Evolutionary conservation across 805 yeast genomes (phyloP).

Genomic region (Zygosaccharomyces kombuchaensis): DNA sequence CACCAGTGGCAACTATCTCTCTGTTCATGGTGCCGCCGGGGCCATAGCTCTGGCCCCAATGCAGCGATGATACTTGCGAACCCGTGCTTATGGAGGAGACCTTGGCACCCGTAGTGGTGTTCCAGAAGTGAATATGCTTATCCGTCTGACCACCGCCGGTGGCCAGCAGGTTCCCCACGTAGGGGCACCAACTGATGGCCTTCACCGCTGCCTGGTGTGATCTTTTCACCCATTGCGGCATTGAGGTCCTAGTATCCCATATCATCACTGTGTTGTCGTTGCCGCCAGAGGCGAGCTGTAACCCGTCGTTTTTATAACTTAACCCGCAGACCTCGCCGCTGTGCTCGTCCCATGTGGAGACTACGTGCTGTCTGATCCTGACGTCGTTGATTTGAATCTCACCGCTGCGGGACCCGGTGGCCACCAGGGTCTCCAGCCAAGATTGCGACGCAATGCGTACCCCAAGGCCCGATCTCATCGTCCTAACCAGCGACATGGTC

Average conservation of each 20-base stretch:
- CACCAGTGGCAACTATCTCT: slow-evolving; percentile 92
- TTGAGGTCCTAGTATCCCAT: slow-evolving; percentile 77
- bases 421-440: slow-evolving; percentile 77
- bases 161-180: slow-evolving; percentile 75
- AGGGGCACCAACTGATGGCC: slow-evolving; percentile 93
- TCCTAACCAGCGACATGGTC: slow-evolving; percentile 64
- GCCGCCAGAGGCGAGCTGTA: slow-evolving; percentile 86
- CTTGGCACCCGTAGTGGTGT: slow-evolving; percentile 83
- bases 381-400: slow-evolving; percentile 86
- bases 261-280: slow-evolving; percentile 89
- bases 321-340: slow-evolving; percentile 91
- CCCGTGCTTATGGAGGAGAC: slow-evolving; percentile 86
- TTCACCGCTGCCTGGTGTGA: slow-evolving; percentile 93
- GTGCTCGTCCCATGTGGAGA: slow-evolving; percentile 58
- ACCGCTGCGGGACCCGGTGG: slow-evolving; percentile 88
- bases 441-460: slow-evolving; percentile 78
- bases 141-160: slow-evolving; percentile 97
- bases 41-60: slow-evolving; percentile 67
- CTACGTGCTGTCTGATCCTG: slow-evolving; percentile 72
- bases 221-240: slow-evolving; percentile 70
- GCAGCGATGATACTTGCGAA: slow-evolving; percentile 87
- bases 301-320: slow-evolving; percentile 78
- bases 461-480: slow-evolving; percentile 64
- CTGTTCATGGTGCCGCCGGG: slow-evolving; percentile 20
- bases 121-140: slow-evolving; percentile 90